Evolutionary conservation across 2,329 filamentous ascomycete genomes (phyloP).

Genomic region (Aspergillus pseudoterreus): DNA sequence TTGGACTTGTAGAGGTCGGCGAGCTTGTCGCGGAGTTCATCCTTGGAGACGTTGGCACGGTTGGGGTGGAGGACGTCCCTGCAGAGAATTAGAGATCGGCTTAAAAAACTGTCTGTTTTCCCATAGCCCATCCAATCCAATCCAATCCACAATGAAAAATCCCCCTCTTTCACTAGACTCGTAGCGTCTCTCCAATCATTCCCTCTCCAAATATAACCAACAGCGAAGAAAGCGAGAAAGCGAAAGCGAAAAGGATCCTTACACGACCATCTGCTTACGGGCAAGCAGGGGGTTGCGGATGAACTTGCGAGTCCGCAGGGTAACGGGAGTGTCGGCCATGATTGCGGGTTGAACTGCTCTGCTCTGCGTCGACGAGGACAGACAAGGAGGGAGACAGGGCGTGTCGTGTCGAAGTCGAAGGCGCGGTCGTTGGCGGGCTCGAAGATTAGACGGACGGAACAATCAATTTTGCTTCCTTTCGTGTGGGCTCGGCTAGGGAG

Average conservation of each 20-base stretch:
- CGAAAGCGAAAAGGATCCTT: conserved; percentile 49
- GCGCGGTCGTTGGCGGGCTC: conserved; percentile 27
- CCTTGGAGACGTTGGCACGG: conserved; percentile 98
- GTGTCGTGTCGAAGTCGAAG: conserved; percentile 21
- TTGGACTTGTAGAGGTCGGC: conserved; percentile 94
- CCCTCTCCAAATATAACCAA: not conserved
- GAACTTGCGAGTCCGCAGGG: conserved; percentile 98
- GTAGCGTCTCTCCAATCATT: not conserved
- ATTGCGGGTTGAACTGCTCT: conserved; percentile 48
- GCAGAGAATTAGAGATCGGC: conserved; percentile 20
- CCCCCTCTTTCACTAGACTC: not conserved
- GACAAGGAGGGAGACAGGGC: conserved; percentile 23
- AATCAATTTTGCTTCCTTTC: conserved; percentile 33
- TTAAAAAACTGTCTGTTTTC: conserved; percentile 12
- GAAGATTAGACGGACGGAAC: conserved; percentile 21
- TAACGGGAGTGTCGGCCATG: conserved; percentile 82
- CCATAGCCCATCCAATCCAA: too few relatives aligned
- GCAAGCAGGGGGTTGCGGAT: conserved; percentile 98
- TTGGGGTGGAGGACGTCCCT: conserved; percentile 99
- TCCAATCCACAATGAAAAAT: conserved; percentile 14
- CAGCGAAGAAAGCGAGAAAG: conserved; percentile 14
- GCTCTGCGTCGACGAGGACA: conserved; percentile 27
- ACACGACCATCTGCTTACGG: conserved; percentile 99
- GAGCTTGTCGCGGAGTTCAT: conserved; percentile 94
- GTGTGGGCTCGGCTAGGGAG: conserved; percentile 42